Evolutionary conservation across 805 yeast genomes (phyloP).

Genomic region (Myxozyma mucilagina): DNA sequence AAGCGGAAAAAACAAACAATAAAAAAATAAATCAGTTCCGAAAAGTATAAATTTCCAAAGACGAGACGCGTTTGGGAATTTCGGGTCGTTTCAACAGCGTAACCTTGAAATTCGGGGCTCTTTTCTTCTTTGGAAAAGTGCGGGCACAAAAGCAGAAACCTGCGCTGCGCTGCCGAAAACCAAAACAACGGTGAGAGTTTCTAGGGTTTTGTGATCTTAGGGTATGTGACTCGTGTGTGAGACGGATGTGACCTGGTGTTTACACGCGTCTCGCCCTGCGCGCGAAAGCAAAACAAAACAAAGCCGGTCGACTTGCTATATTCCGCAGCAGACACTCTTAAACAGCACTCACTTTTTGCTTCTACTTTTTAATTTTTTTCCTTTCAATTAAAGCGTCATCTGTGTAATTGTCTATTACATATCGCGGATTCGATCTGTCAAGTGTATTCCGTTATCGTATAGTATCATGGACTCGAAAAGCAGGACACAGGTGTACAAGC

Average conservation of each 20-base stretch:
- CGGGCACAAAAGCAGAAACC: not conserved
- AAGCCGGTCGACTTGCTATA: too few species aligned
- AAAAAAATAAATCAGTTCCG: not conserved
- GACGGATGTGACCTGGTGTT: not conserved
- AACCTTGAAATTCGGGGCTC: not conserved
- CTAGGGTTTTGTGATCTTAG: not conserved
- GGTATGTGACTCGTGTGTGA: not conserved
- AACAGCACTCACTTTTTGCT: not conserved
- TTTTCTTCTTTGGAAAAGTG: not conserved
- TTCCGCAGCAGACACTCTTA: too few species aligned
- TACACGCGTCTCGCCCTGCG: not conserved
- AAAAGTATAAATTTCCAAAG: not conserved
- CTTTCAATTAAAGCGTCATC: not conserved
- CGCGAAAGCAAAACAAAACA: not conserved
- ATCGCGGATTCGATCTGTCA: not conserved
- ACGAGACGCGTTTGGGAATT: conserved; percentile 1
- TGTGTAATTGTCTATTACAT: not conserved
- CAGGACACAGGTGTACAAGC: conserved; percentile 26
- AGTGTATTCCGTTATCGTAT: not conserved
- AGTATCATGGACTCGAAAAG: conserved; percentile 21
- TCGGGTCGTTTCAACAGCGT: too few species aligned
- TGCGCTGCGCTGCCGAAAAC: too few species aligned
- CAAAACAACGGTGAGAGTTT: not conserved
- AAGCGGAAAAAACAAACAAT: not conserved
- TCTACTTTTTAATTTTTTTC: not conserved